Evolutionary conservation across 2,329 filamentous ascomycete genomes (phyloP).

Genomic region (Penicillium freii): DNA sequence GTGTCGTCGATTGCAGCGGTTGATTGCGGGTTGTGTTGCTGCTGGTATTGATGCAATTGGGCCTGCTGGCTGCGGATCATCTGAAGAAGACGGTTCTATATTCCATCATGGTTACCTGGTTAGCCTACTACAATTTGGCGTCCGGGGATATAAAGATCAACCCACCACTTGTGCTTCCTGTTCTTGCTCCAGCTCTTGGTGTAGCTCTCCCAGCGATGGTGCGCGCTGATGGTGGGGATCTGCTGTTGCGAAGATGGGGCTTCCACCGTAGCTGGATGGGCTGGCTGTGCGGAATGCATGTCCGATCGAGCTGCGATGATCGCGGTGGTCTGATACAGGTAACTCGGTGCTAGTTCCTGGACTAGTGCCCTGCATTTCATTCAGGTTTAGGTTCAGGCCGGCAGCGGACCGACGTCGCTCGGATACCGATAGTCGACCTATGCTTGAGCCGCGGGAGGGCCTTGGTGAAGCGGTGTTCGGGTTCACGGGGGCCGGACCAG

Average conservation of each 20-base stretch:
- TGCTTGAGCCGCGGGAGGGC: conserved; percentile 38
- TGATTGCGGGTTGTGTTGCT: conserved; percentile 25
- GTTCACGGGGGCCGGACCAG: conserved; percentile 52
- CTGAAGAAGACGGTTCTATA: conserved; percentile 50
- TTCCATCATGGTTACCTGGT: background rate
- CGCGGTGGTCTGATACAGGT: conserved; percentile 26
- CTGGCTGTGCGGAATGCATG: conserved; percentile 44
- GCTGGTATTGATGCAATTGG: conserved; percentile 44
- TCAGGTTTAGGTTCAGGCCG: conserved; percentile 41
- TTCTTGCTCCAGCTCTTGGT: conserved; percentile 52
- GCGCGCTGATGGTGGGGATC: conserved; percentile 50
- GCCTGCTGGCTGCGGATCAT: conserved; percentile 50
- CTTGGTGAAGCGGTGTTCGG: conserved; percentile 45
- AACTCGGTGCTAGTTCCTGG: conserved; percentile 33
- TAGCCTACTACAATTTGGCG: background rate
- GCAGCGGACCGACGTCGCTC: conserved; percentile 46
- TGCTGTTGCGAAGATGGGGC: conserved; percentile 43
- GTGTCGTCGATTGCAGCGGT: conserved; percentile 44
- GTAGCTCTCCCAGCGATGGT: conserved; percentile 50
- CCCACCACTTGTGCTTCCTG: conserved; percentile 53
- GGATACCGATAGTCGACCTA: conserved; percentile 37
- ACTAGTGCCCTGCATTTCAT: conserved; percentile 26
- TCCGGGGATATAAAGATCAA: background rate
- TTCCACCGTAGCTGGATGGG: conserved; percentile 44
- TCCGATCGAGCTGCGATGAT: conserved; percentile 41